A percentile compares a stretch with the other conserved stretches of the same genome.
These are phyloP conservation scores for Bauhinia variegata DNA, from an alignment of 306 rosid species.

Conservation along the genomic window DNA sequence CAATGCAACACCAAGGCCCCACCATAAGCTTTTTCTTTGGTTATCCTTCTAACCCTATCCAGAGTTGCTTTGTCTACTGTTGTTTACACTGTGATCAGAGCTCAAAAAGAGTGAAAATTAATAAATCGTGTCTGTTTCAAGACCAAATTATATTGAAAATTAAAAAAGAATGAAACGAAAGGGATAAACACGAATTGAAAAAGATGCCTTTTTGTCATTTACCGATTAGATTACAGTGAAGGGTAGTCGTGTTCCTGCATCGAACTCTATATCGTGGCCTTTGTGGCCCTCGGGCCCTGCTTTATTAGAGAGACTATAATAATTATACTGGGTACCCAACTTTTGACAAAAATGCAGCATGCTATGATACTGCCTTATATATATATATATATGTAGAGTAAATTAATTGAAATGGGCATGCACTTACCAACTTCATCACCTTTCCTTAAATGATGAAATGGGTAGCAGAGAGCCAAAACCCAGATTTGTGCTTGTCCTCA, in stretches of 20 bases:
- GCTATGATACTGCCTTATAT: conserved; percentile 57
- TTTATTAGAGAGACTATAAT: conserved; percentile 39
- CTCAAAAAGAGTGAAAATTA: conserved; percentile 22
- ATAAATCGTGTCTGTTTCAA: conserved; percentile 11
- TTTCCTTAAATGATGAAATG: conserved; percentile 42
- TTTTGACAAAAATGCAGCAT: conserved; percentile 42
- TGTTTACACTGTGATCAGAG: conserved; percentile 18
- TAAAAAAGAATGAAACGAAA: not conserved
- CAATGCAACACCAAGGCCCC: conserved; percentile 29
- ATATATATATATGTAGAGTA: no score
- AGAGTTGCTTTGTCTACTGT: no score
- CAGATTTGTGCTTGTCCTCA: conserved; percentile 34
- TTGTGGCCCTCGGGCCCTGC: conserved; percentile 38
- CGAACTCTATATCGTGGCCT: conserved; percentile 39
- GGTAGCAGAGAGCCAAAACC: conserved; percentile 27
- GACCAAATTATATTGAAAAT: conserved; percentile 18
- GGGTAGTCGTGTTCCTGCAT: conserved; percentile 11
- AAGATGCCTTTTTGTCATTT: conserved; percentile 22
- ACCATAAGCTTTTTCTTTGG: conserved; percentile 14
- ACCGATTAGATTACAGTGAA: no score
- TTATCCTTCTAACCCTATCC: conserved; percentile 26
- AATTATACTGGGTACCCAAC: conserved; percentile 52
- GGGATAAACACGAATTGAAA: conserved; percentile 36
- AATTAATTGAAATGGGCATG: conserved; percentile 39
- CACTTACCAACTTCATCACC: conserved; percentile 22